Evolutionary conservation across 805 yeast species (phyloP), one percentile per base, ranked within the genome.

Genomic region (Pichia kluyveri): DNA sequence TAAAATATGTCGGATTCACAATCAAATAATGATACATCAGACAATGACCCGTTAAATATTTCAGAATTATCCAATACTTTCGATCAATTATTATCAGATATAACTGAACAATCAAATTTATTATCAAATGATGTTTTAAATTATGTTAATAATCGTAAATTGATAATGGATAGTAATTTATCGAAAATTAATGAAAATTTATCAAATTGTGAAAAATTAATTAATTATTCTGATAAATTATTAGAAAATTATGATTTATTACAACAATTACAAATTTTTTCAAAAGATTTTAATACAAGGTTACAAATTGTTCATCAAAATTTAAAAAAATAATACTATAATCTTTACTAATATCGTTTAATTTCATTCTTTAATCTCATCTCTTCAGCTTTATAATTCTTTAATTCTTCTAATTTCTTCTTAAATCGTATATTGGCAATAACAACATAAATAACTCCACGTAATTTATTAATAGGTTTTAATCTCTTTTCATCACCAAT

Each of bases 41-140:
- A 23, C 7, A 23, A 23, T 6, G 47, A 44, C 12, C 47, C 47
- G 5, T 36, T 44, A 10, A 38, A 44, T 17, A 36, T 44, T 3
- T 15, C 41, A 17, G 9, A 38, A 18, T 18, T 45, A 5, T 28
- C 48, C 3, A 17, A 19, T 26, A 75, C 73, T 46, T 83, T 76
- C 59, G 91, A 85, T 56, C 81, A 82, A 55, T 61, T 85, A 38
- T 60, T 83, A 59, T 81, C 69, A 65, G 79, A 77, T 58, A 80
- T 85, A 44, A 72, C 73, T 42, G 85, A 80, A 51, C 19, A 40
- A 30, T 34, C 37, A 34, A 34, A 34, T 34, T 10, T 8, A 14
- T 34, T 38, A 38, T 38, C 40, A 46, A 15, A 34, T 14, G 17
- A 34, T 34, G 37, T 34, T 34, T 15, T 34, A 34, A 34, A 34